Conservation (phyloP, 345 rosid species). For the Eucalyptus fibrosa region DNA sequence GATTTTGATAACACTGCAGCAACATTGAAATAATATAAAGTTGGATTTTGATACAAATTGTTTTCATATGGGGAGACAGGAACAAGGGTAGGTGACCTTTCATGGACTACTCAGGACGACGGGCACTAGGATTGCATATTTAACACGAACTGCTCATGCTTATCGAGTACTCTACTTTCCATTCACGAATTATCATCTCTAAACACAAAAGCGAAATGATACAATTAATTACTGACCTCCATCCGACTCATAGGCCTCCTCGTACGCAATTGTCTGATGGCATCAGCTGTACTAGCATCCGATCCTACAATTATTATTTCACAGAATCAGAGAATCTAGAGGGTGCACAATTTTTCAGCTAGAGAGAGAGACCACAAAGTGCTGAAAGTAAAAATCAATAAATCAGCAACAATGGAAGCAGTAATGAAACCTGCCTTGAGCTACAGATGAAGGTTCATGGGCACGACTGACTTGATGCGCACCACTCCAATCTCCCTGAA, state of each 20-base stretch:
- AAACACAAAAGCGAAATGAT: neutral
- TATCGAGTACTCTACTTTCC: neutral
- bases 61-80: neutral
- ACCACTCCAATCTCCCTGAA: slow-evolving; percentile 59
- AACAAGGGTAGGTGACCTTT: neutral
- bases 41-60: neutral
- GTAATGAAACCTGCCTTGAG: slow-evolving; percentile 16
- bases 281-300: slow-evolving; percentile 34
- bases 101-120: neutral
- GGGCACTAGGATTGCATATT: neutral
- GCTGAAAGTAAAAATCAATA: neutral
- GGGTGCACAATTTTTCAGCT: neutral
- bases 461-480: slow-evolving; percentile 26
- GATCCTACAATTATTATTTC: slow-evolving; percentile 18
- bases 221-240: slow-evolving; percentile 42
- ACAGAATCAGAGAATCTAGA: neutral
- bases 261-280: slow-evolving; percentile 55
- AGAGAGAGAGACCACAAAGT: neutral
- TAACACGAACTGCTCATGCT: neutral
- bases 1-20: neutral
- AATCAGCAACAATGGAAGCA: neutral
- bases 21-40: neutral
- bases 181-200: neutral
- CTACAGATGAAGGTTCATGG: slow-evolving; percentile 37
- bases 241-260: slow-evolving; percentile 69